Conservation (phyloP, 2,329 filamentous ascomycete species). For the Fusarium xylarioides region DNA sequence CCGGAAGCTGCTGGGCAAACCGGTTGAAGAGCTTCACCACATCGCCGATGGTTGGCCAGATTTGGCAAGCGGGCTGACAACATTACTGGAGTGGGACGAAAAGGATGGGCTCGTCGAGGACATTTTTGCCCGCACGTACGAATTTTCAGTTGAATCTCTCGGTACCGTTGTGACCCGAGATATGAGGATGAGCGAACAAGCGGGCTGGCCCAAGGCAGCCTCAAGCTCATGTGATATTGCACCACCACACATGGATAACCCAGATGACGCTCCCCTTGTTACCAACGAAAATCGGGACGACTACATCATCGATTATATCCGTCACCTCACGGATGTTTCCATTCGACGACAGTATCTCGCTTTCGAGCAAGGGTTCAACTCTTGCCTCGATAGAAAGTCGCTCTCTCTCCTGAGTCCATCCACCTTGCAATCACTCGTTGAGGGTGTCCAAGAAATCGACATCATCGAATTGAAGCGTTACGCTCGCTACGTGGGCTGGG, state of each 20-base stretch:
- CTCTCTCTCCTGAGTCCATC: slow-evolving; percentile 76
- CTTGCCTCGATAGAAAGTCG: slow-evolving; percentile 75
- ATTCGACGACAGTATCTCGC: slow-evolving; percentile 80
- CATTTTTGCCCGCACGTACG: slow-evolving; percentile 84
- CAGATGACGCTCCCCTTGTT: slow-evolving; percentile 73
- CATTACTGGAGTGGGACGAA: slow-evolving; percentile 79
- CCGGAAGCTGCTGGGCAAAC: slow-evolving; percentile 75
- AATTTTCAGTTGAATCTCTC: slow-evolving; percentile 75
- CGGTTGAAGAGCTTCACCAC: slow-evolving; percentile 75
- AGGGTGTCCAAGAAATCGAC: slow-evolving; percentile 85
- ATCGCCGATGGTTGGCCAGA: slow-evolving; percentile 90
- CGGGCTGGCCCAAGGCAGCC: slow-evolving; percentile 64
- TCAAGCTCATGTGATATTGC: slow-evolving; percentile 30
- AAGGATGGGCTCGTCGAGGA: slow-evolving; percentile 80
- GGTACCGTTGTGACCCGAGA: slow-evolving; percentile 65
- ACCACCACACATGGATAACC: slow-evolving; percentile 43
- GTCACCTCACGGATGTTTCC: slow-evolving; percentile 82
- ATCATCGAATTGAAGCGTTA: slow-evolving; percentile 75
- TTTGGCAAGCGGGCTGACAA: slow-evolving; percentile 76
- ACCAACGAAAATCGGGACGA: slow-evolving; percentile 80
- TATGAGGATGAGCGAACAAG: slow-evolving; percentile 57
- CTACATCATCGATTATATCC: slow-evolving; percentile 86
- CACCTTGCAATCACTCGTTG: slow-evolving; percentile 79
- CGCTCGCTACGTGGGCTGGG: slow-evolving; percentile 84
- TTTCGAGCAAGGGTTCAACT: slow-evolving; percentile 82